phyloP scores from a whole-genome alignment of 83 land plant genomes.

The Picea abies region DNA sequence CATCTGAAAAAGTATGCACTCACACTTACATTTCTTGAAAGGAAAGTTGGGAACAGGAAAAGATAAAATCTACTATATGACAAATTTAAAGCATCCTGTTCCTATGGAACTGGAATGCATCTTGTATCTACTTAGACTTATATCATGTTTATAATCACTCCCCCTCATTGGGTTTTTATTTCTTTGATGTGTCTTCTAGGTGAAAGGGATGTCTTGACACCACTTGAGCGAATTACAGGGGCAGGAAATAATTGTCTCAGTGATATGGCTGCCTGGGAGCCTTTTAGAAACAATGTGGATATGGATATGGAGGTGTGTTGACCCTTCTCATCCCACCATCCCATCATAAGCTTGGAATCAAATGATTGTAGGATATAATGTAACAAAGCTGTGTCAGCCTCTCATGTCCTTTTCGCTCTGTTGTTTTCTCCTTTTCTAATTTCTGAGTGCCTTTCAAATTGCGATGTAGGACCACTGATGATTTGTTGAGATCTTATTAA shows the following conservation, averaged over 20 bases:
- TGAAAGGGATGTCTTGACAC: slow-evolving; percentile 31
- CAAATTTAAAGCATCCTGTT: neutral
- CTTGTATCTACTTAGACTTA: neutral
- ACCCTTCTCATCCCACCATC: neutral
- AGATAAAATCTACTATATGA: neutral
- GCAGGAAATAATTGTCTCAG: slow-evolving; percentile 16
- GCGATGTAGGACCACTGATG: neutral
- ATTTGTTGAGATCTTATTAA: slow-evolving; percentile 31
- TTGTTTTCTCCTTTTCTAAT: neutral
- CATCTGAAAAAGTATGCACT: neutral
- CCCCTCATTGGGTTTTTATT: neutral
- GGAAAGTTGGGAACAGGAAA: neutral
- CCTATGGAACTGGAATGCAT: neutral
- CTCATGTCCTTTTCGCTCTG: neutral
- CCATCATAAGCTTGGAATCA: neutral
- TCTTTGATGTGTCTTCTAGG: slow-evolving; percentile 22
- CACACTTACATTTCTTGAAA: too few relatives aligned
- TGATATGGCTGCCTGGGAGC: slow-evolving; percentile 83
- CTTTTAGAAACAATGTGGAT: slow-evolving; percentile 82
- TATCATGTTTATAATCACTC: neutral
- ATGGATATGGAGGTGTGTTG: slow-evolving; percentile 89
- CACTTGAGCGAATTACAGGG: slow-evolving; percentile 39
- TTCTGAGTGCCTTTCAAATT: neutral
- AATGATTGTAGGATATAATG: neutral
- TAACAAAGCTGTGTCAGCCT: slow-evolving; percentile 9